phyloP scores from a whole-genome alignment of 805 yeast genomes.

The Blastobotrys muscicola region DNA sequence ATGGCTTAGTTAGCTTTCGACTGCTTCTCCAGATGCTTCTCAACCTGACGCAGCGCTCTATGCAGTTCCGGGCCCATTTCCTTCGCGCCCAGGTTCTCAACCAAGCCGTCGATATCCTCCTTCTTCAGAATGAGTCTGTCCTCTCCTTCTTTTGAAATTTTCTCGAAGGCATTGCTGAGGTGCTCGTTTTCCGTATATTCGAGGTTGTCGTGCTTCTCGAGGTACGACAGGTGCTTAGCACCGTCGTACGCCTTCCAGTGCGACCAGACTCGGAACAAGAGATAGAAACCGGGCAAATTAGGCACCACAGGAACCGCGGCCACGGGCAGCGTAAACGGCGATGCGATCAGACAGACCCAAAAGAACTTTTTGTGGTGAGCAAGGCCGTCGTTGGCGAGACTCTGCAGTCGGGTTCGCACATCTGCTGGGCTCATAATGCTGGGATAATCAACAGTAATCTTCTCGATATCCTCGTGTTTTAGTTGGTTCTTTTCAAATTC shows the following conservation, averaged over 20 bases:
- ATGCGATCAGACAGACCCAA: constrained; percentile 41
- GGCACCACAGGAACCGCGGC: constrained; percentile 81
- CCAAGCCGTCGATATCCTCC: constrained; percentile 37
- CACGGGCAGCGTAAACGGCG: constrained; percentile 75
- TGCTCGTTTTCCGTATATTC: constrained; percentile 22
- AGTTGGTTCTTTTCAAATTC: constrained; percentile 14
- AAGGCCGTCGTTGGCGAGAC: constrained; percentile 37
- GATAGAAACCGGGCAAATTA: constrained; percentile 83
- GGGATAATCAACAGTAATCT: constrained; percentile 41
- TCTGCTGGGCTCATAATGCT: constrained; percentile 24
- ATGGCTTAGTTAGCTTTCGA: background rate
- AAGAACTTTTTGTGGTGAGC: constrained; percentile 49
- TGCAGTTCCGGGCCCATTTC: constrained; percentile 20
- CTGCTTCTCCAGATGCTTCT: constrained; percentile 6
- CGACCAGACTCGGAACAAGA: constrained; percentile 74
- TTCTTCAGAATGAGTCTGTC: constrained; percentile 32
- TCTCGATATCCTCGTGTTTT: constrained; percentile 16
- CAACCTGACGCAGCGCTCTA: constrained; percentile 20
- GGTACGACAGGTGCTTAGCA: constrained; percentile 51
- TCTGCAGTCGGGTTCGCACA: constrained; percentile 32
- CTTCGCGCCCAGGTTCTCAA: constrained; percentile 32
- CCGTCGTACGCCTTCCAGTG: constrained; percentile 74
- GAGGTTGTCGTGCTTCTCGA: constrained; percentile 40
- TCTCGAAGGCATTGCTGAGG: constrained; percentile 15
- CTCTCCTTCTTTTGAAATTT: background rate